phyloP scores from a whole-genome alignment of 2,329 filamentous ascomycete species.

The Nannizzia gypsea region DNA sequence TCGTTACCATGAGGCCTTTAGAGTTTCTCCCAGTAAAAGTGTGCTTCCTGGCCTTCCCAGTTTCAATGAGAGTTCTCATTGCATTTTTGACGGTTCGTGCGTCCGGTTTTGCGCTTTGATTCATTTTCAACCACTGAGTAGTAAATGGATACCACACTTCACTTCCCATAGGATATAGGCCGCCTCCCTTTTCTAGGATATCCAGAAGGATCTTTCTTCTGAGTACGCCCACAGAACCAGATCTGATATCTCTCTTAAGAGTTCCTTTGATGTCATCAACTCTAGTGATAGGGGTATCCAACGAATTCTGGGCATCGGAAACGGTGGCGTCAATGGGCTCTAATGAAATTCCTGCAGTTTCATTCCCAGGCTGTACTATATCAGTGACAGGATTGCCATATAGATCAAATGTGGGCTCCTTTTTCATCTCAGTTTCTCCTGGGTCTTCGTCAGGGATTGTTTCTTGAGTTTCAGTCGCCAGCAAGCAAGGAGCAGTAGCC shows the following conservation, averaged over 20 bases:
- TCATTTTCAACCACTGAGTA: conserved; percentile 40
- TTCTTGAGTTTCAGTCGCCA: not conserved
- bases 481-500: not conserved
- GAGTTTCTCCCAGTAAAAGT: conserved; percentile 40
- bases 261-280: not conserved
- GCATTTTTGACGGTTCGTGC: conserved; percentile 41
- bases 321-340: not conserved
- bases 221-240: conserved; percentile 35
- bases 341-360: too few relatives aligned
- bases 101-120: conserved; percentile 38
- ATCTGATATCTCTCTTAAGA: conserved; percentile 12
- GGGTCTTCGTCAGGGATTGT: not conserved
- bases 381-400: not conserved
- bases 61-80: conserved; percentile 40
- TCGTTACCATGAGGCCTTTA: conserved; percentile 39
- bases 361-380: not conserved
- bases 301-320: not conserved
- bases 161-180: conserved; percentile 44
- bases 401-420: not conserved
- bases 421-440: not conserved
- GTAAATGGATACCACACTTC: conserved; percentile 46
- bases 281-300: not conserved
- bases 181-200: conserved; percentile 42
- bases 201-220: conserved; percentile 43
- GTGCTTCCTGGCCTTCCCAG: conserved; percentile 41